Conservation (phyloP, 345 rosid species). For the Microthlaspi erraticum region DNA sequence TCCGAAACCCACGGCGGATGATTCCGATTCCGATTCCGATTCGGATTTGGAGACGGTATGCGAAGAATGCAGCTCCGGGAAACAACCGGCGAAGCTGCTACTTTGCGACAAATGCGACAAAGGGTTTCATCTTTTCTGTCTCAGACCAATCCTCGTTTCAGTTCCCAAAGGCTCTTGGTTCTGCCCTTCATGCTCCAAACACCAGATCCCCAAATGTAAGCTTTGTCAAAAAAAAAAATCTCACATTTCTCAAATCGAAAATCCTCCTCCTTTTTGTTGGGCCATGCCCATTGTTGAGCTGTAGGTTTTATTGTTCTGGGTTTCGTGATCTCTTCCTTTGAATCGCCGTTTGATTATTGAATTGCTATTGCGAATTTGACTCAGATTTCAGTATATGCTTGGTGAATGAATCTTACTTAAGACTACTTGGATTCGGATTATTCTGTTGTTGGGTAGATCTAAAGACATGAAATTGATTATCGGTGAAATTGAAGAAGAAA, state of each 20-base stretch:
- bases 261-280: not conserved
- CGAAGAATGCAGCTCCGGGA: constrained; percentile 76
- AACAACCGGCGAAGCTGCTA: constrained; percentile 62
- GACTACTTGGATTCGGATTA: not conserved
- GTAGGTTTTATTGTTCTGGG: not conserved
- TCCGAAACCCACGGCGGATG: constrained; percentile 1
- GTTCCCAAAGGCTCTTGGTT: constrained; percentile 92
- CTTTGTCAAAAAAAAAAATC: not conserved
- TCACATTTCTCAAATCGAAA: not conserved
- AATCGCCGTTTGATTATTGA: not conserved
- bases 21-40: constrained; percentile 36
- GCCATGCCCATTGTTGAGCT: not conserved
- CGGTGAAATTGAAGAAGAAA: not conserved
- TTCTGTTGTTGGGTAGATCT: not conserved
- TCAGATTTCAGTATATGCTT: not conserved
- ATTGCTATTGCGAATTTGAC: not conserved
- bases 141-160: constrained; percentile 80
- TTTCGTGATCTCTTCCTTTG: not conserved
- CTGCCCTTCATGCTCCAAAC: constrained; percentile 67
- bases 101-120: constrained; percentile 88
- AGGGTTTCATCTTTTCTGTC: constrained; percentile 86
- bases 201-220: constrained; percentile 69
- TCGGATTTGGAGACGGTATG: constrained; percentile 55
- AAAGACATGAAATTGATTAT: not conserved
- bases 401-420: not conserved